These are phyloP conservation scores for Myxozyma sirexii DNA, from an alignment of 805 yeast genomes.

Conservation along the genomic window DNA sequence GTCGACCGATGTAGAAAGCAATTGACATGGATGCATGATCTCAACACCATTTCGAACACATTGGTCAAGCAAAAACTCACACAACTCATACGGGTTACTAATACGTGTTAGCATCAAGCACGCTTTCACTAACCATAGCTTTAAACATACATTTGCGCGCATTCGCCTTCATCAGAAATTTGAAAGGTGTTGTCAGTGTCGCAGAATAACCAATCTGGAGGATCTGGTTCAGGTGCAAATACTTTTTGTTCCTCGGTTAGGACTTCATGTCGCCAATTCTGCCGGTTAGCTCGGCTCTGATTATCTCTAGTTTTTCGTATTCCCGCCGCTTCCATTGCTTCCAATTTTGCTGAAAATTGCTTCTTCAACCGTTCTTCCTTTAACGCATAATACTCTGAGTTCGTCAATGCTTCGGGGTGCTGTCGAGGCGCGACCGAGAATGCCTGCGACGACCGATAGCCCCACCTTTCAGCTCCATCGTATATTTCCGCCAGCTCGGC, in stretches of 20 bases:
- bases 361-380: slow-evolving; percentile 11
- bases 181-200: slow-evolving; percentile 21
- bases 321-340: background rate
- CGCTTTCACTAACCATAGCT: background rate
- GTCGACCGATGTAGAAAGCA: slow-evolving; percentile 7
- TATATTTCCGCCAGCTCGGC: slow-evolving; percentile 28
- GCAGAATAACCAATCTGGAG: slow-evolving; percentile 32
- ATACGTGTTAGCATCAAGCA: background rate
- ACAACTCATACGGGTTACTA: slow-evolving; percentile 29
- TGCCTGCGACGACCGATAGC: slow-evolving; percentile 34
- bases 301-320: background rate
- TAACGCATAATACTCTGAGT: background rate
- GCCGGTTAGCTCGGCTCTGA: background rate
- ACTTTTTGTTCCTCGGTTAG: slow-evolving; percentile 19
- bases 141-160: slow-evolving; percentile 28
- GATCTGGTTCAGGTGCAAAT: slow-evolving; percentile 14
- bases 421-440: slow-evolving; percentile 20
- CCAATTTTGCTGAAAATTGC: slow-evolving; percentile 1
- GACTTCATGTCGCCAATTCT: background rate
- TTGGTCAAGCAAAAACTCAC: slow-evolving; percentile 25
- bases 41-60: slow-evolving; percentile 30
- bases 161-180: slow-evolving; percentile 28
- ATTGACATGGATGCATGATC: slow-evolving; percentile 25
- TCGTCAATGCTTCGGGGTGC: slow-evolving; percentile 8
- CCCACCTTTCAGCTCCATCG: slow-evolving; percentile 31